Base-by-base conservation (phyloP, 108 stramenopile species). In the Cyclotella choctawhatcheeana region DNA sequence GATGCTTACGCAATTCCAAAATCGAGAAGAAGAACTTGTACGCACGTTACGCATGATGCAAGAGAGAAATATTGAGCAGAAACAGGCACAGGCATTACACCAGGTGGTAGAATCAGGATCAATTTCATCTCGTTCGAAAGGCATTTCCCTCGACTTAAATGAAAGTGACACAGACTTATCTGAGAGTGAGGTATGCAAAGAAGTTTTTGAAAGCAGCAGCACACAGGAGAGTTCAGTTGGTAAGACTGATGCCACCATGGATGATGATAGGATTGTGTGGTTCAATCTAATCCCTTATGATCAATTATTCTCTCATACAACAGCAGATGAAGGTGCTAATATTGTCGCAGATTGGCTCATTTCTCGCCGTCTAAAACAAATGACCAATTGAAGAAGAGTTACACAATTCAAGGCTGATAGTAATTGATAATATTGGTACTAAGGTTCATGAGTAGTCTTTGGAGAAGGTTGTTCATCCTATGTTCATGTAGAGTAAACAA, bases 1-100 rank as follows among this genome's bases (percentile, higher is more conserved):
- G 25, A 84, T 84, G 83, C 69, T 84, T 73, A 45, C 7, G 16
- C 79, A 84, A 55, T 84, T 84, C 66, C 47, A 66, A 25, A 79
- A 71, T 8, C 75, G 69, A 18, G 83, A 84, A 67, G 68, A 77
- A 10, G 76, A 84, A 33, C 75, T 84, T 16, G 13, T 84, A 22
- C 63, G 73, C 16, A 81, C 83, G 12, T 70, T 84, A 12, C 44
- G 75, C 44, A 81, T 70, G 8, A 84, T 84, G 83, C 78, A 84
- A 54, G 83, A 84, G 55, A 60, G 75, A 8, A 65, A 69, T 30
- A 60, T 81, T 24, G 54, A n/a, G 18, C 50, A 22, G 50, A 40
- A 12, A 40, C n/a, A n/a, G 37, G 37, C 37, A 12, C 37, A 40
- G 37, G 37, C 6, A 40, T 8, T 40, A 6, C 37, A 40, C 37